phyloP scores from a whole-genome alignment of 352 stramenopile species.

The Pythium pectinolyticum region DNA sequence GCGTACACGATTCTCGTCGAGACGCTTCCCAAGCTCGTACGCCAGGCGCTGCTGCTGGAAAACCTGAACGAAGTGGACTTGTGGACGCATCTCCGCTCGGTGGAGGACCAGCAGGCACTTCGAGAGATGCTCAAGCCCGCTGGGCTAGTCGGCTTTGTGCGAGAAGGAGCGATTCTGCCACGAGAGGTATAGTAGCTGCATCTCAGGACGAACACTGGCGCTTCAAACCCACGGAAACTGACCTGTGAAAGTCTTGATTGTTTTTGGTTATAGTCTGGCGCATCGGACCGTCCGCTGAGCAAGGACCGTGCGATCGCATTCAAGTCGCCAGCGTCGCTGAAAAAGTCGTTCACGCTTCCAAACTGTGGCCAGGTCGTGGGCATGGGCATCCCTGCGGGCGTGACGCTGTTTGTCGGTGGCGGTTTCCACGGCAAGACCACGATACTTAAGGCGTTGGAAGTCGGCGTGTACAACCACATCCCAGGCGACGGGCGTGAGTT shows the following conservation, averaged over 20 bases:
- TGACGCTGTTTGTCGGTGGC: slow-evolving; percentile 96
- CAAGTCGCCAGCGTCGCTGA: slow-evolving; percentile 80
- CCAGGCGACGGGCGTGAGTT: slow-evolving; percentile 95
- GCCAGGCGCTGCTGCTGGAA: slow-evolving; percentile 70
- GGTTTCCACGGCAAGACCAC: slow-evolving; percentile 98
- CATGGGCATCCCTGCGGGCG: slow-evolving; percentile 93
- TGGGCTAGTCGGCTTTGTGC: slow-evolving; percentile 92
- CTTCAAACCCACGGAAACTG: too few species aligned
- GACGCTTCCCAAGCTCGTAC: slow-evolving; percentile 86
- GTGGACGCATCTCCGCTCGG: slow-evolving; percentile 85
- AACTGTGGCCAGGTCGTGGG: slow-evolving; percentile 84
- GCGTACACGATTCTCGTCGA: slow-evolving; percentile 91
- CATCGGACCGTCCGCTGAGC: slow-evolving; percentile 54
- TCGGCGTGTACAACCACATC: slow-evolving; percentile 96
- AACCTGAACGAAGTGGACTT: slow-evolving; percentile 72
- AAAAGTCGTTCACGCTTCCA: slow-evolving; percentile 85
- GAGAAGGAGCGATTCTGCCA: slow-evolving; percentile 91
- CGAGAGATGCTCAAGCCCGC: slow-evolving; percentile 74
- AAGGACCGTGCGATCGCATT: slow-evolving; percentile 68
- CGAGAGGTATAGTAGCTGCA: slow-evolving; percentile 47
- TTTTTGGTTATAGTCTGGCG: slow-evolving; percentile 39
- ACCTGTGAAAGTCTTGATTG: not conserved
- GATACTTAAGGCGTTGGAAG: slow-evolving; percentile 91
- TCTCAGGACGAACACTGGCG: too few species aligned
- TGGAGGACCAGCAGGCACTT: slow-evolving; percentile 93